phyloP scores from a whole-genome alignment of 768 basidiomycete genomes.

The Boletus tomentosulus region DNA sequence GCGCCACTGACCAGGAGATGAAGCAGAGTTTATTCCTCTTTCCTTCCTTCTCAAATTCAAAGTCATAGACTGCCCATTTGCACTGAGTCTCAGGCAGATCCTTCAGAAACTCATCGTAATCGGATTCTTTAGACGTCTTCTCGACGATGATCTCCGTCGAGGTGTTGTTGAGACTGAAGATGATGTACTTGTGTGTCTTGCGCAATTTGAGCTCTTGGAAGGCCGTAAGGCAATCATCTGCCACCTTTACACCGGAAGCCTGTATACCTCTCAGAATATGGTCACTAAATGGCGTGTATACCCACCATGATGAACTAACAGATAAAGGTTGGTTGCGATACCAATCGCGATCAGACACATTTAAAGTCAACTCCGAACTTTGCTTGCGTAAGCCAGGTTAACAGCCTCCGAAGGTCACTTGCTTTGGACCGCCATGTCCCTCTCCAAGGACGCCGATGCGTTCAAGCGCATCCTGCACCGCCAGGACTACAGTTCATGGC shows the following conservation, averaged over 20 bases:
- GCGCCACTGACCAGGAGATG: slow-evolving; percentile 70
- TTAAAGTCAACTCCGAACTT: slow-evolving; percentile 21
- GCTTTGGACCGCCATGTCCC: slow-evolving; percentile 45
- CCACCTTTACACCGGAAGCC: slow-evolving; percentile 44
- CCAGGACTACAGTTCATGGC: slow-evolving; percentile 74
- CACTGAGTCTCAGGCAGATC: slow-evolving; percentile 72
- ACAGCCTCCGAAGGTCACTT: neutral
- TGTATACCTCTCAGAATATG: slow-evolving; percentile 3
- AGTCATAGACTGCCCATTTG: slow-evolving; percentile 89
- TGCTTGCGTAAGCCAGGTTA: slow-evolving; percentile 20
- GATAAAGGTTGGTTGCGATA: slow-evolving; percentile 20
- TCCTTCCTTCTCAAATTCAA: slow-evolving; percentile 73
- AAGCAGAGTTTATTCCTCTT: slow-evolving; percentile 88
- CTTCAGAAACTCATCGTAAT: slow-evolving; percentile 70
- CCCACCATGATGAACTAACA: slow-evolving; percentile 31
- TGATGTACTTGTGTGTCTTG: slow-evolving; percentile 79
- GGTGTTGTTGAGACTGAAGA: slow-evolving; percentile 60
- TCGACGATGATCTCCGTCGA: slow-evolving; percentile 72
- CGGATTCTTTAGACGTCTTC: slow-evolving; percentile 45
- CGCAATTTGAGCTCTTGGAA: slow-evolving; percentile 22
- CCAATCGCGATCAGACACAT: slow-evolving; percentile 21
- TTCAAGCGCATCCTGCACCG: slow-evolving; percentile 63
- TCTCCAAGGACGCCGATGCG: slow-evolving; percentile 65
- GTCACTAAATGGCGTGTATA: neutral
- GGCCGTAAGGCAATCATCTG: slow-evolving; percentile 42